These are phyloP conservation scores for Euphrasia arctica DNA, from an alignment of 305 asterid species.

Conservation along the genomic window DNA sequence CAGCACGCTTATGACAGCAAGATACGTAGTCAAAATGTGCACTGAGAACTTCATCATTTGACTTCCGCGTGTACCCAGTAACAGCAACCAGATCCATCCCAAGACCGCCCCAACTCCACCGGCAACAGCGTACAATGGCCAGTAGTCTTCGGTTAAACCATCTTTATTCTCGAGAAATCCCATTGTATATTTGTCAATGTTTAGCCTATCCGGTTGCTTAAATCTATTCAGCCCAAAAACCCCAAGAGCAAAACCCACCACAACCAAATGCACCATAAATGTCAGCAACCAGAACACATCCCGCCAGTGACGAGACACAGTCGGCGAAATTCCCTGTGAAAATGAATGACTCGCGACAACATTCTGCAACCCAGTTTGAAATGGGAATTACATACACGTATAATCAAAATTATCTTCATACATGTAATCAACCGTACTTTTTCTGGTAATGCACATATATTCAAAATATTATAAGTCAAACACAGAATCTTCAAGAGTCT, in stretches of 20 bases:
- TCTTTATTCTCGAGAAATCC: conserved; percentile 73
- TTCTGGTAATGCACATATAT: no score
- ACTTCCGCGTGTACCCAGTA: conserved; percentile 74
- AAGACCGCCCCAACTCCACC: conserved; percentile 69
- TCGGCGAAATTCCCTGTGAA: conserved; percentile 44
- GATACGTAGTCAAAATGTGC: conserved; percentile 90
- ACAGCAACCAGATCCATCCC: conserved; percentile 86
- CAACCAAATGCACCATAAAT: conserved; percentile 66
- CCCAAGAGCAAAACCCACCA: conserved; percentile 70
- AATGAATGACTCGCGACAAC: conserved; percentile 45
- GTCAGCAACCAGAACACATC: conserved; percentile 90
- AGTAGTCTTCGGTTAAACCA: conserved; percentile 88
- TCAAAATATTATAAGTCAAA: background rate
- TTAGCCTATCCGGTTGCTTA: conserved; percentile 75
- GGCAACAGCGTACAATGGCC: conserved; percentile 83
- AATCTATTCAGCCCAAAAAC: conserved; percentile 88
- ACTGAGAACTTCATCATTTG: conserved; percentile 86
- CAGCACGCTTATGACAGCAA: conserved; percentile 87
- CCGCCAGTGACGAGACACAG: conserved; percentile 70
- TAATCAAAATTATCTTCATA: background rate
- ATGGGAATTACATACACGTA: conserved; percentile 14
- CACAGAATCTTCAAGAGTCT: no score
- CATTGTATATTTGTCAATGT: conserved; percentile 71
- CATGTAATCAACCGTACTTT: conserved; percentile 6
- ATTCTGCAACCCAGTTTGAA: conserved; percentile 49